Percentiles rank a stretch among this genome's conserved stretches.
phyloP scores from a whole-genome alignment of 148 eudicot genomes.

The Simmondsia chinensis region DNA sequence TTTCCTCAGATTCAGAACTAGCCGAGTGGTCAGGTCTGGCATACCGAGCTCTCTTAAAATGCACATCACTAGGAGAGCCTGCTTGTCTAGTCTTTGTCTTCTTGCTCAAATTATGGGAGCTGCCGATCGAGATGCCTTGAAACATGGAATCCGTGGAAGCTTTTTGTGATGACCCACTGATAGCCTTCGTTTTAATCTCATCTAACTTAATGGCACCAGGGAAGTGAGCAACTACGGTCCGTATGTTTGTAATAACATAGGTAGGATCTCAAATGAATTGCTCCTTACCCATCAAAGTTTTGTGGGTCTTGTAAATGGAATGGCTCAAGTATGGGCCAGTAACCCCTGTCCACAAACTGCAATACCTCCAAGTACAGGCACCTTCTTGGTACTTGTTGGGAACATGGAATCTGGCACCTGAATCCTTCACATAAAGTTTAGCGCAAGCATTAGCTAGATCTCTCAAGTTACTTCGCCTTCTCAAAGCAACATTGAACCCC shows the following conservation, averaged over 20 bases:
- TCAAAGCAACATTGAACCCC: background rate
- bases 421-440: background rate
- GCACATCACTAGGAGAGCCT: background rate
- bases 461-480: background rate
- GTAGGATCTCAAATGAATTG: background rate
- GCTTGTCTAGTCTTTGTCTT: background rate
- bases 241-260: background rate
- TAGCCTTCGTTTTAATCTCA: background rate
- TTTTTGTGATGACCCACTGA: background rate
- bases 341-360: background rate
- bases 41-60: background rate
- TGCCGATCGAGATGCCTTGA: background rate
- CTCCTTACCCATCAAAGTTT: background rate
- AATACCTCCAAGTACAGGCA: background rate
- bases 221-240: background rate
- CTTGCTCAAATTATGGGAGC: background rate
- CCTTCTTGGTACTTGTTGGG: background rate
- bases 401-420: too few species aligned
- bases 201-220: background rate
- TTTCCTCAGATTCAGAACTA: background rate
- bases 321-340: background rate
- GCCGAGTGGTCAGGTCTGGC: background rate
- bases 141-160: background rate
- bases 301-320: background rate
- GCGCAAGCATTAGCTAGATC: background rate